Conservation (phyloP, 306 rosid species). For the Rosa chinensis region DNA sequence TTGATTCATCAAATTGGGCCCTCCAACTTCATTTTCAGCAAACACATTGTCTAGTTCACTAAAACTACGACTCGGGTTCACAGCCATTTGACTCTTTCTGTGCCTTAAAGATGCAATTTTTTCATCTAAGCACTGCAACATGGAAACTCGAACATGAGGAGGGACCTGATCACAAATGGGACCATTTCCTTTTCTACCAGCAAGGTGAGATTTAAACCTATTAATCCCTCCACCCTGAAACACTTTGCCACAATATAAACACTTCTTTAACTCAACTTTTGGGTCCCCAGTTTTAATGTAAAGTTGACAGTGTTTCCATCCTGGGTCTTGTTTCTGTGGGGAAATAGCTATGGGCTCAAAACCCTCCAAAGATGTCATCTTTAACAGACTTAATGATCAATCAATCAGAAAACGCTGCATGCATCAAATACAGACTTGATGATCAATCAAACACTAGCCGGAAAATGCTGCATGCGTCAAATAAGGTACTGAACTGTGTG, state of each 20-base stretch:
- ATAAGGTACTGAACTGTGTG: background rate
- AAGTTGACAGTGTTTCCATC: constrained; percentile 31
- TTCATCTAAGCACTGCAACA: constrained; percentile 21
- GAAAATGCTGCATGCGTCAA: constrained; percentile 4
- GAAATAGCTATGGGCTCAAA: constrained; percentile 24
- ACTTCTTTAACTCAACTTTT: constrained; percentile 25
- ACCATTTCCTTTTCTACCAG: constrained; percentile 31
- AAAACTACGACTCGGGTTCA: background rate
- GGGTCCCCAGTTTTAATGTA: constrained; percentile 13
- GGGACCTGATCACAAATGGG: constrained; percentile 28
- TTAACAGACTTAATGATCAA: background rate
- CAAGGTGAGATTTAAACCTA: constrained; percentile 30
- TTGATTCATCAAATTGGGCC: background rate
- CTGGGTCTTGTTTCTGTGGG: constrained; percentile 32
- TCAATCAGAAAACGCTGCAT: constrained; percentile 2
- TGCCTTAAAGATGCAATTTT: constrained; percentile 7
- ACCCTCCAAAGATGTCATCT: constrained; percentile 26
- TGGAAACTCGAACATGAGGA: constrained; percentile 11
- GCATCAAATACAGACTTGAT: background rate
- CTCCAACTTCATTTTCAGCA: background rate
- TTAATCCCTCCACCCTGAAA: constrained; percentile 37
- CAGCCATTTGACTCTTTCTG: constrained; percentile 11
- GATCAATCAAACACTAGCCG: background rate
- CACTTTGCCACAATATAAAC: constrained; percentile 33
- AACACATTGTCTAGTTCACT: constrained; percentile 11